phyloP scores from a whole-genome alignment of 2,329 filamentous ascomycete genomes.

The Rosellinia necatrix region DNA sequence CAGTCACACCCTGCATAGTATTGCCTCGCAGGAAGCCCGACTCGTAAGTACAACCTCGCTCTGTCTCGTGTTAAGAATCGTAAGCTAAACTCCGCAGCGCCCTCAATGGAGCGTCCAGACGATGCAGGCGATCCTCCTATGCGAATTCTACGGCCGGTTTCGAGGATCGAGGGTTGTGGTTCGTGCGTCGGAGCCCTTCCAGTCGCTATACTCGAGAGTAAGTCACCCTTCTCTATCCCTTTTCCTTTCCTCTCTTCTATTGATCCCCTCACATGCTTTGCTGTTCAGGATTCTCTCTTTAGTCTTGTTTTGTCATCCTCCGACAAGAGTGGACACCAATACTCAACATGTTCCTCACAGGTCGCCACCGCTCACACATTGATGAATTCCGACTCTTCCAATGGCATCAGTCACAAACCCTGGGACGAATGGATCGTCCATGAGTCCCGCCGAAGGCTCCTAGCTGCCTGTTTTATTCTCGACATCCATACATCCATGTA shows the following conservation, averaged over 20 bases:
- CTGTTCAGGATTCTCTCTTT: constrained; percentile 42
- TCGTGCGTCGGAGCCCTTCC: constrained; percentile 54
- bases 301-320: constrained; percentile 41
- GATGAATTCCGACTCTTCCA: constrained; percentile 28
- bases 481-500: constrained; percentile 61
- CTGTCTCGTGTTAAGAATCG: neutral
- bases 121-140: constrained; percentile 60
- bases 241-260: constrained; percentile 29
- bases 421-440: constrained; percentile 59
- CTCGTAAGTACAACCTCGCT: constrained; percentile 47
- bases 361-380: constrained; percentile 44
- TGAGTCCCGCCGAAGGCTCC: constrained; percentile 58
- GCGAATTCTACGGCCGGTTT: constrained; percentile 60
- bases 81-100: constrained; percentile 42
- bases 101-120: constrained; percentile 54
- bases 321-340: constrained; percentile 38
- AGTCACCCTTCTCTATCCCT: constrained; percentile 46
- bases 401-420: constrained; percentile 40
- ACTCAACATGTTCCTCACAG: constrained; percentile 46
- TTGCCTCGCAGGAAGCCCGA: constrained; percentile 55
- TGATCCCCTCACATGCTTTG: constrained; percentile 40
- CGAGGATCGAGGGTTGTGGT: constrained; percentile 55
- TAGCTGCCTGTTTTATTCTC: constrained; percentile 61
- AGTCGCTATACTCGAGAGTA: constrained; percentile 58
- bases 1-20: constrained; percentile 56